A percentile compares a stretch with the other conserved stretches of the same genome.
Evolutionary conservation across 148 eudicot species (phyloP).

Genomic region (Tetragonia tetragonoides): DNA sequence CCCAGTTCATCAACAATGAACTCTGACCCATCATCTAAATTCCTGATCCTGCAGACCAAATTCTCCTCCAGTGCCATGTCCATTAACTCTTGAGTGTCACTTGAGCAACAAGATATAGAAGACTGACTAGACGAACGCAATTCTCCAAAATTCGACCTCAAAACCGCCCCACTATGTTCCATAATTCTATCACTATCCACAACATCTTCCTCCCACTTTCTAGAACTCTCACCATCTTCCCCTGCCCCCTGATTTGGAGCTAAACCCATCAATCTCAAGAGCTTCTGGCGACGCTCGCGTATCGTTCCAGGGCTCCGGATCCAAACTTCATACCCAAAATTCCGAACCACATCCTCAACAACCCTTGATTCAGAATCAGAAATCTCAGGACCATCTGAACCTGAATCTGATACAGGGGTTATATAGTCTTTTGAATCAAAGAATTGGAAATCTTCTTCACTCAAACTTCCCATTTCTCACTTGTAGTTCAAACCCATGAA

Average conservation of each 20-base stretch:
- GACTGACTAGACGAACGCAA: constrained; percentile 39
- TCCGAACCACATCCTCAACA: constrained; percentile 20
- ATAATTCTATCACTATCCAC: constrained; percentile 33
- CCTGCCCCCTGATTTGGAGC: constrained; percentile 22
- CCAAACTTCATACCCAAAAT: constrained; percentile 68
- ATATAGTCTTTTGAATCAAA: constrained; percentile 67
- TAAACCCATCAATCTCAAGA: constrained; percentile 59
- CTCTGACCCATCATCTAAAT: constrained; percentile 60
- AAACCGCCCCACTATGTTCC: constrained; percentile 47
- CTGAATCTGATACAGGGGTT: constrained; percentile 56
- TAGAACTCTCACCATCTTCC: constrained; percentile 23
- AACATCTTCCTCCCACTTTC: constrained; percentile 14
- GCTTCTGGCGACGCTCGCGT: constrained; percentile 53
- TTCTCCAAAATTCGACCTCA: constrained; percentile 35
- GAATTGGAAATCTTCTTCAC: constrained; percentile 53
- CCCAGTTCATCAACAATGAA: constrained; percentile 46
- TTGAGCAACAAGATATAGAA: constrained; percentile 34
- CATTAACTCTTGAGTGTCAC: constrained; percentile 32
- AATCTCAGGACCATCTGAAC: constrained; percentile 43
- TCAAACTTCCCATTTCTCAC: constrained; percentile 27
- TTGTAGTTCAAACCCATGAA: constrained; percentile 27
- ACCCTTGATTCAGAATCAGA: constrained; percentile 38
- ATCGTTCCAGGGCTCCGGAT: constrained; percentile 53
- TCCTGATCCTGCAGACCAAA: constrained; percentile 39
- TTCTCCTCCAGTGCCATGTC: constrained; percentile 36